Base-by-base conservation (phyloP, 2,329 filamentous ascomycete genomes). In the Dactylellina leptospora region DNA sequence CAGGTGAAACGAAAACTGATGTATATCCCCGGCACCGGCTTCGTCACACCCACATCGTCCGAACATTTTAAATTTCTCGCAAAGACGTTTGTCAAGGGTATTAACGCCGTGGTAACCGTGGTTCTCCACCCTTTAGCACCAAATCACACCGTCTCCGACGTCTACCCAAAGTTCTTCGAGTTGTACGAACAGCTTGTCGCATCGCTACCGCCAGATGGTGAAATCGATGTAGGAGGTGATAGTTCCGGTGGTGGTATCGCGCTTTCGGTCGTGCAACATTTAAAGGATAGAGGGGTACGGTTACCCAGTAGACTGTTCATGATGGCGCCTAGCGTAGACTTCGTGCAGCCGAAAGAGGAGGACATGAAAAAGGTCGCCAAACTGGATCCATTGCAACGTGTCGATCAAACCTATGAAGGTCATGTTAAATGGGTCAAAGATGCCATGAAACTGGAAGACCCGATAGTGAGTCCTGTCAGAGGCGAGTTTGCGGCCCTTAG, bases 241-340 rank as follows among this genome's bases (percentile, higher is more conserved):
- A 68, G 62, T 23, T 58, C 62, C 16, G 62, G 62, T 9, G 62
- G 62, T 4, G 62, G 62, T 9, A 68, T 68, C 25, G 50, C 53
- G 0, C 44, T 68, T 1, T 68, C 62, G 9, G 40, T 68, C 8
- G 45, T 38, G 4, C 62, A 68, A 30, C 62, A 68, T 20, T 25
- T 68, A 10, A 45, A 36, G 5, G 44, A 30, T 13, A 58, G 16
- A 18, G 53, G 53, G 5, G 18, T 59, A 23, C 20, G 45, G 4
- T 13, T 59, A 3, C 62, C 62, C 8, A 38, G 53, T 36, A 28
- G 62, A 18, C 16, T 68, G 4, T 68, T 68, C 11, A 45, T 68
- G 44, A 68, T 68, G 62, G 62, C 62, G 8, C 62, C 62, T 4
- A 68, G 62, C 10, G 53, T 68, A 1, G 62, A 68, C 20, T 68